Conservation (phyloP, 768 basidiomycete species). For the Tubosaeta brunneosetosa region DNA sequence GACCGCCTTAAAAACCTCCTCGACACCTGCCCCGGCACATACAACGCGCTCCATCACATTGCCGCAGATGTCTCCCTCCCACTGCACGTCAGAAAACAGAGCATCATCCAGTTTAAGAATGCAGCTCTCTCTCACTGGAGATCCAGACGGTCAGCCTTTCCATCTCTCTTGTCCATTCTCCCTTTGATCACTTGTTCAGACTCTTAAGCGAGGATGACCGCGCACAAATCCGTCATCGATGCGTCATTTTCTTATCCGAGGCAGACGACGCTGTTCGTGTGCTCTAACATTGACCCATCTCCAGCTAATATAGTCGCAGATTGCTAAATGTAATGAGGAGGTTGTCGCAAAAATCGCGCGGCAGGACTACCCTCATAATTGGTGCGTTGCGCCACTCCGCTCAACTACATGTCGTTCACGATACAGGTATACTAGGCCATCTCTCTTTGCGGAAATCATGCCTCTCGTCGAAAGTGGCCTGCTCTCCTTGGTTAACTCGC, state of each 20-base stretch:
- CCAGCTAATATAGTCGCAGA: constrained; percentile 33
- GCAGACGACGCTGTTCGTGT: constrained; percentile 62
- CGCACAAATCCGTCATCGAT: constrained; percentile 56
- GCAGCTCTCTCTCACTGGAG: constrained; percentile 69
- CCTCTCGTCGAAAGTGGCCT: constrained; percentile 50
- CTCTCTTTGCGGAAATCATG: constrained; percentile 40
- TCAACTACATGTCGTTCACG: neutral
- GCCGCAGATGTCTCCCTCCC: constrained; percentile 59
- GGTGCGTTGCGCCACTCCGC: constrained; percentile 40
- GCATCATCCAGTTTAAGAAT: constrained; percentile 90
- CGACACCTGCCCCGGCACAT: constrained; percentile 60
- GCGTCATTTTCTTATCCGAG: constrained; percentile 68
- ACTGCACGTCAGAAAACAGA: constrained; percentile 66
- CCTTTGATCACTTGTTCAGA: constrained; percentile 36
- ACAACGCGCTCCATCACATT: constrained; percentile 68
- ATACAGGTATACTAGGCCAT: constrained; percentile 14
- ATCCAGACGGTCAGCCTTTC: constrained; percentile 57
- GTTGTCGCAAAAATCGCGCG: constrained; percentile 76
- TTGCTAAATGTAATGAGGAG: constrained; percentile 72
- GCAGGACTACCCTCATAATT: constrained; percentile 66
- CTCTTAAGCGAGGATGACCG: constrained; percentile 67
- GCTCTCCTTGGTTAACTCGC: constrained; percentile 43
- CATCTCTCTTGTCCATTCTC: neutral
- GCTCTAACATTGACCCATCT: constrained; percentile 8
- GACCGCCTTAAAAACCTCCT: constrained; percentile 64